Conservation (phyloP, 306 rosid species). For the Vigna reflexopilosa region DNA sequence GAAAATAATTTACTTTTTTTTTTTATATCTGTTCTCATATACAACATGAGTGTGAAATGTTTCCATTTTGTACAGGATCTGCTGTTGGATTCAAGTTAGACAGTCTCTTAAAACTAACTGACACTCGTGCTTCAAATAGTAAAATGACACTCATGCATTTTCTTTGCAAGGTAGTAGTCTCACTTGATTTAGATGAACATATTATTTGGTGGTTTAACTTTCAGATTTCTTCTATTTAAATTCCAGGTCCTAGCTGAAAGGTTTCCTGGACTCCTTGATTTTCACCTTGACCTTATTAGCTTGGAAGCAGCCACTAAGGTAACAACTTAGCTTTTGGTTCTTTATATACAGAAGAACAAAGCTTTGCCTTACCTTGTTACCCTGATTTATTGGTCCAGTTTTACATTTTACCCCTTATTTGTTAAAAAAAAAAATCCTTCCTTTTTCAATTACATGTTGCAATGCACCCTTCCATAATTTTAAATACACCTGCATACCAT, state of each 20-base stretch:
- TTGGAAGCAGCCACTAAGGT: constrained; percentile 88
- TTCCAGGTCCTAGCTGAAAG: constrained; percentile 76
- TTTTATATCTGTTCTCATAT: constrained; percentile 23
- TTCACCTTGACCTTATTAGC: constrained; percentile 79
- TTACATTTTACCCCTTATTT: constrained; percentile 7
- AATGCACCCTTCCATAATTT: constrained; percentile 9
- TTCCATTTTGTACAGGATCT: constrained; percentile 66
- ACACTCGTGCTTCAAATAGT: constrained; percentile 90
- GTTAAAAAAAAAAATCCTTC: background rate
- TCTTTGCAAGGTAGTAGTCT: constrained; percentile 84
- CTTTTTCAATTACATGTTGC: background rate
- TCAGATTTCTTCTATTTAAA: constrained; percentile 35
- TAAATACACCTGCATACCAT: constrained; percentile 4
- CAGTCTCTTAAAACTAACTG: constrained; percentile 86
- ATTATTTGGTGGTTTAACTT: constrained; percentile 39
- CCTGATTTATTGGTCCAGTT: constrained; percentile 30
- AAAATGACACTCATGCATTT: constrained; percentile 97
- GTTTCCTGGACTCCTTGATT: constrained; percentile 81
- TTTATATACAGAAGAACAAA: constrained; percentile 22
- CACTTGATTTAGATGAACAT: constrained; percentile 41
- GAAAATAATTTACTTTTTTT: background rate
- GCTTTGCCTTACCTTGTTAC: constrained; percentile 9
- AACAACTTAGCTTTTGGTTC: constrained; percentile 38
- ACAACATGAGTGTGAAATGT: constrained; percentile 10
- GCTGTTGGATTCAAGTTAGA: constrained; percentile 97